Evolutionary conservation across 2,329 filamentous ascomycete genomes (phyloP), one percentile per base, ranked within the genome.

Genomic region (Aspergillus chevalieri): DNA sequence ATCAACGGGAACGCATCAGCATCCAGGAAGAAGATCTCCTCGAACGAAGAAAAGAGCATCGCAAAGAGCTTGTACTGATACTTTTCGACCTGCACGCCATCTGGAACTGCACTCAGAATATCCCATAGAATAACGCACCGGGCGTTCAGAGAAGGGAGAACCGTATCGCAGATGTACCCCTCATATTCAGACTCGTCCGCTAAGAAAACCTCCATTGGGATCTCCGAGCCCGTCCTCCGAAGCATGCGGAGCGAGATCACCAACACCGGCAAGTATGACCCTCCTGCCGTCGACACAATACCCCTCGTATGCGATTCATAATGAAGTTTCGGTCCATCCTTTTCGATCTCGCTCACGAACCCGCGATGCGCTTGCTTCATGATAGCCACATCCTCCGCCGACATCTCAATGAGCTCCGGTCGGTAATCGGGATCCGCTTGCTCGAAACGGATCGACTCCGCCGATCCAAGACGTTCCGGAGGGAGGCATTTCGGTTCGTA

Each of bases 51-150:
- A 55, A 78, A 75, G 5, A 78, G 62, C 57, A 78, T 71, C 1
- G 74, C 70, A 30, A 78, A 70, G 1, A 67, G 63, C 54, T 78
- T 78, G 57, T 74, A 69, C 53, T 78, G 75, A 57, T 74, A 78
- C 34, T 70, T 67, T 14, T 64, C 58, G 44, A 77, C 67, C 10
- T 66, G 56, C 24, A 65, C 56, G 5, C 55, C 47, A 4, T 57
- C 56, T 0, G 62, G 58, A 0, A 65, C 58, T 1, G 58, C 57
- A 12, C 64, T 55, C 4, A 77, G 55, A 7, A 75, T 69, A n/a
- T 70, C 65, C 2, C 70, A 69, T 4, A 78, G 59, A 0, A 77
- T 57, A n/a, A 75, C 48, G 47, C 74, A 76, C 46, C 58, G 63
- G 8, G 73, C 72, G 44, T 74, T 70, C 19, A 75, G 51, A 0